A percentile compares a stretch with the other conserved stretches of the same genome.
phyloP scores from a whole-genome alignment of 2,329 filamentous ascomycete species.

The Diaporthe citri region DNA sequence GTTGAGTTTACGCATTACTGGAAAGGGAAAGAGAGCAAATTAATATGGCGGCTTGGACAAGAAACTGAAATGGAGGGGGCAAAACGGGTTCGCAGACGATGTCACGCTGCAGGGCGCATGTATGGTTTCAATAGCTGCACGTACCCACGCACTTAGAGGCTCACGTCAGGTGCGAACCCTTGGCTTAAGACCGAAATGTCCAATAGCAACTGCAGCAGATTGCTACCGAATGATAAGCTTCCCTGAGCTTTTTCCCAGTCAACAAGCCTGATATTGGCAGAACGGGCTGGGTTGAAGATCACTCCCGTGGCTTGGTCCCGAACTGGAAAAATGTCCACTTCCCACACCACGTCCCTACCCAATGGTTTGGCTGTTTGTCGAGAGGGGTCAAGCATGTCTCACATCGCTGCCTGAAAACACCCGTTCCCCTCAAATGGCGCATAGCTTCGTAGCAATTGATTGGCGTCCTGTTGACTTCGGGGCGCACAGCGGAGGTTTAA shows the following conservation, averaged over 20 bases:
- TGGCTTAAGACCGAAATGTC: background rate
- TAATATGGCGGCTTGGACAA: too few relatives aligned
- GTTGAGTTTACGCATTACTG: background rate
- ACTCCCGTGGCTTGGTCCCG: background rate
- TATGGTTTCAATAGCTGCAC: background rate
- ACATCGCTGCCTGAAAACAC: background rate
- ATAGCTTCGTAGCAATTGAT: background rate
- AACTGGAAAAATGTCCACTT: background rate
- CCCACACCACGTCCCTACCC: background rate
- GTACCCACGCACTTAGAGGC: background rate
- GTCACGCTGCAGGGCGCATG: slow-evolving; percentile 1
- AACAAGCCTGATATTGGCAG: background rate
- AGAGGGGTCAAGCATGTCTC: background rate
- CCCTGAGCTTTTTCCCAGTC: background rate
- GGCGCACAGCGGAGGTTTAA: background rate
- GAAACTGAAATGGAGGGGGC: background rate
- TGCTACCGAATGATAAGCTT: background rate
- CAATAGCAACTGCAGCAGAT: background rate
- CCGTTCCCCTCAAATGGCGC: background rate
- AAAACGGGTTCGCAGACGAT: background rate
- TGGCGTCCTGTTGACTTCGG: background rate
- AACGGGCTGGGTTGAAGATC: background rate
- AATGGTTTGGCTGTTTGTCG: background rate
- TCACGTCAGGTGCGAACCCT: background rate
- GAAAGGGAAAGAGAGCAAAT: too few relatives aligned